phyloP scores from a whole-genome alignment of 306 rosid genomes.

The Acacia acuminata region DNA sequence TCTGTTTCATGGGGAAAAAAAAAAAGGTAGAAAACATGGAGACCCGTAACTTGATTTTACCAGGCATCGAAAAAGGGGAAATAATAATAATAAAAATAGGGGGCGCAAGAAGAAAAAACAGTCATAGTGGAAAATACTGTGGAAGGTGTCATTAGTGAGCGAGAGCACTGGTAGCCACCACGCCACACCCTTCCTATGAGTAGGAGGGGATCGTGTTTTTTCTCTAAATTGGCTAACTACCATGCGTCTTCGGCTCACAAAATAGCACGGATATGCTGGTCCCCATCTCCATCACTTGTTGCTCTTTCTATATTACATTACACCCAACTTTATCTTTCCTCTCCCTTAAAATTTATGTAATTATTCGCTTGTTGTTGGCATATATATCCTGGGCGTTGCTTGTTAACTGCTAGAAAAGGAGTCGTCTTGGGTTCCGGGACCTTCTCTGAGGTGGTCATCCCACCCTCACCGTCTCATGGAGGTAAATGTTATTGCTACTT shows the following conservation, averaged over 20 bases:
- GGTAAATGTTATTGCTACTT: conserved; percentile 29
- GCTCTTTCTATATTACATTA: conserved; percentile 9
- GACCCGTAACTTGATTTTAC: conserved; percentile 43
- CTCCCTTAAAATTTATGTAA: conserved; percentile 30
- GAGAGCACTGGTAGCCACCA: conserved; percentile 44
- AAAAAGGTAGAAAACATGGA: conserved; percentile 46
- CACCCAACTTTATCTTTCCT: conserved; percentile 24
- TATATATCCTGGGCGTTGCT: not conserved
- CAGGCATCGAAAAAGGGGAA: conserved; percentile 5
- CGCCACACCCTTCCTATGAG: conserved; percentile 38
- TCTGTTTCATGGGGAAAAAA: conserved; percentile 30
- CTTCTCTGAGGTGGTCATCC: conserved; percentile 28
- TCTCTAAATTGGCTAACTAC: conserved; percentile 43
- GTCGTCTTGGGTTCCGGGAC: conserved; percentile 40
- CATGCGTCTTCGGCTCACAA: conserved; percentile 53
- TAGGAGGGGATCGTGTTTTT: not conserved
- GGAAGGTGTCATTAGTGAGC: conserved; percentile 40
- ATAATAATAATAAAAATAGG: not conserved
- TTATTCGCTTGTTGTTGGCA: conserved; percentile 26
- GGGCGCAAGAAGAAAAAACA: not conserved
- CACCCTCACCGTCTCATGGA: conserved; percentile 49
- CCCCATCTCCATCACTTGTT: conserved; percentile 44
- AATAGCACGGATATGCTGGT: conserved; percentile 57
- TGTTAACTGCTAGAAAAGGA: conserved; percentile 40
- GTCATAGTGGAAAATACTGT: conserved; percentile 72